Base-by-base conservation (phyloP, 805 yeast genomes). In the Alloascoidea hylecoeti region DNA sequence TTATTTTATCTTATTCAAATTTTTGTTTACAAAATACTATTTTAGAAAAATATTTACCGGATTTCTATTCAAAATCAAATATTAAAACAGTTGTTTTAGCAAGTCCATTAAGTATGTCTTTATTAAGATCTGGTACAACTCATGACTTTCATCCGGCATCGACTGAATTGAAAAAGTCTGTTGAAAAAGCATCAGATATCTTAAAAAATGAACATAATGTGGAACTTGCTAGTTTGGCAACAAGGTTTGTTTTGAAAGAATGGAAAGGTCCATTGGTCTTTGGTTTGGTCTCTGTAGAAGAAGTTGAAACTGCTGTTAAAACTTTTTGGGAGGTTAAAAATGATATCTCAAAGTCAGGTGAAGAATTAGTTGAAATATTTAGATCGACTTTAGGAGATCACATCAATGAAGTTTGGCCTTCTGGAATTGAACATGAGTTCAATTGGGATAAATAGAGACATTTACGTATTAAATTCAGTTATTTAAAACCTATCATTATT, bases 91-190 rank as follows among this genome's bases (percentile, higher is more conserved):
- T 88, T n/a, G 57, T 77, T 51, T 84, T 82, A 52, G 96, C 89
- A 2, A 81, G 95, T 1, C 86, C 92, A 30, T 61, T 89, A 42
- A 74, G 88, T 39, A 88, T 88, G 97, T 82, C 95, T 3, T 56
- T 88, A 40, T 62, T 88, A 40, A 67, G 94, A 42, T 68, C 79
- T 0, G 75, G 66, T 16, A 61, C 66, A 23, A 78, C 95, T 0
- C 78, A 70, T 44, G 49, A 64, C 1, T 89, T 86, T 66, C 96
- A 88, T 50, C 96, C 96, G 0, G 92, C 84, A 3, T 59, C 77
- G 0, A 47, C 55, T 13, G 69, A 54, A n/a, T 60, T 88, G 43
- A 75, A 68, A 44, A 58, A 60, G 1, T 48, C 55, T 33, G 67
- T 70, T 12, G 49, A 51, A 18, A 44, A 50, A 35, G 74, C 72